Base-by-base conservation (phyloP, 805 yeast species). In the Spathaspora gorwiae region DNA sequence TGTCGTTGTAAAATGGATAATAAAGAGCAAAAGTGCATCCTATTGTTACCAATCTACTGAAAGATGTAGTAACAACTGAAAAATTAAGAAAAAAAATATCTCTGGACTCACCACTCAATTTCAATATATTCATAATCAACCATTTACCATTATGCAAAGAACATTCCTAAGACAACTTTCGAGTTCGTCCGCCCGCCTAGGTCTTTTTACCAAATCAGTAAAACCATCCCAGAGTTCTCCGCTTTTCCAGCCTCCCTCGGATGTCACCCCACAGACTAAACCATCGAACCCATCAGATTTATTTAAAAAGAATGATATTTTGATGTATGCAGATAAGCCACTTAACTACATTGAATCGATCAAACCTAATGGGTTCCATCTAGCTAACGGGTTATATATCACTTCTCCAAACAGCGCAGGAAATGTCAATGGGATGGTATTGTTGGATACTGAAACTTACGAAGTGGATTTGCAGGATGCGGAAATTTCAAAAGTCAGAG, bases 381-480 rank as follows among this genome's bases (percentile, higher is more conserved):
- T 87, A 49, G 70, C 84, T 2, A 78, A 76, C 47, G 77, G 76
- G 47, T 60, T 72, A 43, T 76, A 71, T 44, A 75, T 79, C 11
- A 66, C 61, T 41, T 68, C 80, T 1, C 75, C 75, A 2, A 59
- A 64, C 48, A 50, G 60, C 31, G 49, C 62, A 15, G 69, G 70
- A 7, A 62, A 69, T 36, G 57, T 68, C 11, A 65, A 68, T 12
- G 84, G 79, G 9, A 68, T 78, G 1, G 53, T 81, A 14, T 62
- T 83, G 4, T 43, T 83, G 8, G 75, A 77, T 54, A 79, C 68
- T 54, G 89, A 84, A 54, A 76, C 82, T 1, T 78, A 80, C 49
- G 84, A 83, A 54, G 72, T 85, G 35, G 75, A 80, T 52, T 57
- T 84, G 37, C 53, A 68, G 19, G 50, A 70, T 14, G 55, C 62